Percentiles rank a stretch among this genome's conserved stretches.
These are phyloP conservation scores for Aaosphaeria arxii DNA, from an alignment of 2,329 filamentous ascomycete genomes.

Conservation along the genomic window DNA sequence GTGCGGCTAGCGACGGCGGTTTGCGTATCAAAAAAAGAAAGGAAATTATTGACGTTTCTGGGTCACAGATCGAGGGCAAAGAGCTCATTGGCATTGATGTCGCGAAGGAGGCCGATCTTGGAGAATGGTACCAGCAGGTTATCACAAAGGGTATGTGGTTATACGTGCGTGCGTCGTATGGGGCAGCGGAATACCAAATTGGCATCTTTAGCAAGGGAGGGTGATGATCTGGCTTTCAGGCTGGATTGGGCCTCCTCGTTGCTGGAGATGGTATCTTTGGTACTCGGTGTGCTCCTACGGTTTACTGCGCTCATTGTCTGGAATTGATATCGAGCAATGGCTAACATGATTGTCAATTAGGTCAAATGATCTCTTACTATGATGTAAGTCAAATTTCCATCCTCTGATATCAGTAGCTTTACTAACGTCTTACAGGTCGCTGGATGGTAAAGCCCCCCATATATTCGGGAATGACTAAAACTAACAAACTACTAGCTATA, in stretches of 20 bases:
- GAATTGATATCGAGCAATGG: too few relatives aligned
- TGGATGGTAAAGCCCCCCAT: slow-evolving; percentile 18
- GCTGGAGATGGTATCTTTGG: too few relatives aligned
- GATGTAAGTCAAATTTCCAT: slow-evolving; percentile 70
- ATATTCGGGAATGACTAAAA: neutral
- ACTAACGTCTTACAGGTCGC: slow-evolving; percentile 16
- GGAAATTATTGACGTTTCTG: slow-evolving; percentile 6
- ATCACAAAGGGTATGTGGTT: slow-evolving; percentile 67
- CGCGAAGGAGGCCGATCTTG: slow-evolving; percentile 81
- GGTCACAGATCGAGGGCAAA: slow-evolving; percentile 53
- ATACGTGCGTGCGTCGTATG: too few relatives aligned
- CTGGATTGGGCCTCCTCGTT: too few relatives aligned
- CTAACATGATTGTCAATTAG: too few relatives aligned
- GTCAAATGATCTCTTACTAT: slow-evolving; percentile 97
- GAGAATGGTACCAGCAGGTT: slow-evolving; percentile 96
- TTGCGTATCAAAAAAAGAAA: neutral
- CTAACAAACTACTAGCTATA: slow-evolving; percentile 55
- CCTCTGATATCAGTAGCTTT: neutral
- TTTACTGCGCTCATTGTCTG: too few relatives aligned
- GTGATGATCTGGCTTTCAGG: too few relatives aligned
- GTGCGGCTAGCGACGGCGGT: too few relatives aligned
- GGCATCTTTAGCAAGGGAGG: too few relatives aligned
- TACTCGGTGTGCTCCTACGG: too few relatives aligned
- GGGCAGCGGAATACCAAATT: too few relatives aligned
- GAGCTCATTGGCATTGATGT: slow-evolving; percentile 83